phyloP scores from a whole-genome alignment of 2,329 filamentous ascomycete genomes.

The Chaetothyriales sp. region DNA sequence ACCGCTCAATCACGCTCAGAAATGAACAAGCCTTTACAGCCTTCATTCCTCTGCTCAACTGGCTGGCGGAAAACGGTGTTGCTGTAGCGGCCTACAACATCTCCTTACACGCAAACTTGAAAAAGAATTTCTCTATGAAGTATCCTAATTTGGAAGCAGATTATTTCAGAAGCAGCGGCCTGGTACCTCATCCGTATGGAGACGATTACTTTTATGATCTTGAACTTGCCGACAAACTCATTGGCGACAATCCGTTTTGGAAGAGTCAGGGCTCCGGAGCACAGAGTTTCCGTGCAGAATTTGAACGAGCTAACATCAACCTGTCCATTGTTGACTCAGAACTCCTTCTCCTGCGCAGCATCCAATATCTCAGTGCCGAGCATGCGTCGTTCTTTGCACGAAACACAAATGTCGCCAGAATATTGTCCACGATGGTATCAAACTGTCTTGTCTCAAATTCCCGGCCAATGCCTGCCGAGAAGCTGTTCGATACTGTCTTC shows the following conservation, averaged over 20 bases:
- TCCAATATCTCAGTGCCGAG: constrained; percentile 78
- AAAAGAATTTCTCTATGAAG: constrained; percentile 66
- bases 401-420: constrained; percentile 46
- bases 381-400: constrained; percentile 51
- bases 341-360: constrained; percentile 61
- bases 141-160: constrained; percentile 62
- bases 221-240: constrained; percentile 58
- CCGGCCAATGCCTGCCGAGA: constrained; percentile 56
- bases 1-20: constrained; percentile 66
- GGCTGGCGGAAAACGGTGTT: constrained; percentile 66
- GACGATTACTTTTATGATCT: constrained; percentile 74
- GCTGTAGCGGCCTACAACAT: constrained; percentile 71
- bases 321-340: constrained; percentile 86
- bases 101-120: constrained; percentile 73
- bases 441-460: constrained; percentile 71
- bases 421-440: constrained; percentile 60
- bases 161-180: constrained; percentile 63
- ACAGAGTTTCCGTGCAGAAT: constrained; percentile 55
- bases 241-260: constrained; percentile 70
- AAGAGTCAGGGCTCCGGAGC: constrained; percentile 43
- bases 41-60: constrained; percentile 61
- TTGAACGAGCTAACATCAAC: constrained; percentile 78
- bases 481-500: constrained; percentile 67
- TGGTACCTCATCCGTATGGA: constrained; percentile 55
- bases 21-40: constrained; percentile 54